Evolutionary conservation across 2,329 filamentous ascomycete species (phyloP), one percentile per base, ranked within the genome.

Genomic region (Rutstroemia sp.): DNA sequence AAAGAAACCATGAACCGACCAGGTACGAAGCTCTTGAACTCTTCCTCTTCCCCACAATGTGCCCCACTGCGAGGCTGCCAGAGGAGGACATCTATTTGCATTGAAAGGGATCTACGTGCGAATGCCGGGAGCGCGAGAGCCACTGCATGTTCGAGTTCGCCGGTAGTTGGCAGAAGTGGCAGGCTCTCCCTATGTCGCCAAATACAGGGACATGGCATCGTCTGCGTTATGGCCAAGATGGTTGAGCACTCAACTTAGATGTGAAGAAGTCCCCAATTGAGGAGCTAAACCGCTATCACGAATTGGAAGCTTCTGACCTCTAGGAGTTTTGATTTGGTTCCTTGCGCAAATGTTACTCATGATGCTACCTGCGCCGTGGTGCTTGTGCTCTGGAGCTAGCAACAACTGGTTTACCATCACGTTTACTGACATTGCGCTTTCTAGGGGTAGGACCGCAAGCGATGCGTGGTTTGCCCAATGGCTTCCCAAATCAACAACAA

Each of bases 401-500:
- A 34, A 34, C 4, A 7, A 14, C 45, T 19, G n/a, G 12, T 39
- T 55, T 39, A 14, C 30, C 19, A 38, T 17, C 17, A 21, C n/a
- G 21, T 30, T 39, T 48, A 56, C 65, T 67, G 57, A 67, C 60
- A 42, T 57, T 47, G 25, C 37, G 58, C 16, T 53, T 23, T 25
- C 60, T 17, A 63, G 68, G 67, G 58, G 76, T 79, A 67, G 78
- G 81, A 73, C 82, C 81, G 64, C 83, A 83, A 72, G 75, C 80
- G 66, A 70, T 86, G 65, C 79, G 82, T 52, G 80, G 81, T 65
- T 78, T 86, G 72, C 82, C 82, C 54, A 76, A 76, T 65, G 79
- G 78, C 61, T 86, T 84, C 69, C 77, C 76, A 62, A 75, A 75
- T 64, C 81, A 82, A 64, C 81, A 81, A 70, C 80, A 81, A 70